Percentiles rank a stretch among this genome's conserved stretches.
Conservation (phyloP, 768 basidiomycete species). For the Auriscalpium microsporum region DNA sequence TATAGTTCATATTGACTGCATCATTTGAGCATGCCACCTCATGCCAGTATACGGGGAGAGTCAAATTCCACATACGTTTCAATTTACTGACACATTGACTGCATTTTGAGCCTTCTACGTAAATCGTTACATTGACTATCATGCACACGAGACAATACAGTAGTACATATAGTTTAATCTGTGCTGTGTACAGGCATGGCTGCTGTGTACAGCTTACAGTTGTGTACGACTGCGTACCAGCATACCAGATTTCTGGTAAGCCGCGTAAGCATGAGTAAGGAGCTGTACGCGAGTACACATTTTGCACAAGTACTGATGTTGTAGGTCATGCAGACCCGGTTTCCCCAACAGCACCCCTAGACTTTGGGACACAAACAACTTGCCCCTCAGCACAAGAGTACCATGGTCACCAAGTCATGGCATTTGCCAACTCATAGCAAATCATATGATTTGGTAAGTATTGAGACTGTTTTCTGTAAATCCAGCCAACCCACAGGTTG, state of each 20-base stretch:
- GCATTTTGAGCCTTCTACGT: conserved; percentile 1
- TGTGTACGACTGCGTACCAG: neutral
- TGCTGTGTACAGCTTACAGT: neutral
- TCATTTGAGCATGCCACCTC: conserved; percentile 2
- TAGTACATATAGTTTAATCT: neutral
- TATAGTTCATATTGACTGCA: neutral
- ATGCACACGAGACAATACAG: neutral
- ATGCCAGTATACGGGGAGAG: neutral
- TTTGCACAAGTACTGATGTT: neutral
- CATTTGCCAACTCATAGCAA: no score
- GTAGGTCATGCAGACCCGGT: no score
- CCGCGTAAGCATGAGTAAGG: neutral
- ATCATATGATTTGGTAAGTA: no score
- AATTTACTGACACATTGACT: neutral
- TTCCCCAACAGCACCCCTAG: no score
- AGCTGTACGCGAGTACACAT: neutral
- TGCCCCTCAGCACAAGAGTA: no score
- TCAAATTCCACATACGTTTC: neutral
- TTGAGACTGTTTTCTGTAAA: no score
- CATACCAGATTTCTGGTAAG: neutral
- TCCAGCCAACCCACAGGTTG: no score
- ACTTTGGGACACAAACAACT: no score
- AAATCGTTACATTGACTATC: conserved; percentile 2
- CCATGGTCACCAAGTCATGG: no score
- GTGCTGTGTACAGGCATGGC: neutral